Evolutionary conservation across 148 eudicot species (phyloP), one percentile per base, ranked within the genome.

Genomic region (Dysphania ambrosioides): DNA sequence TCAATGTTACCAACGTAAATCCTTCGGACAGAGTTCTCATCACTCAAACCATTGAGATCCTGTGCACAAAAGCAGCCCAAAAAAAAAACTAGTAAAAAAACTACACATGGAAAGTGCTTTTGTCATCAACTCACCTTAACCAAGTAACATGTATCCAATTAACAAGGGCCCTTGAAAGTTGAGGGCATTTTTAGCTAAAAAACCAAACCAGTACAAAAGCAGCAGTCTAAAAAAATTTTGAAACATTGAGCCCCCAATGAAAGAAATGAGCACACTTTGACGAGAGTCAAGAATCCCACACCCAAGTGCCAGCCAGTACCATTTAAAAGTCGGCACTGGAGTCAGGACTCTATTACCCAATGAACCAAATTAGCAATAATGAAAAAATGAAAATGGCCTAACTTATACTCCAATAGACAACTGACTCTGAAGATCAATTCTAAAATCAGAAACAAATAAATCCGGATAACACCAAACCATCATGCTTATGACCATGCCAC

Each of bases 1-100:
- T 93, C 98, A 66, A 93, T 89, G 82, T 93, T 93, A 51, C 98
- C 98, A 75, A 93, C 70, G 61, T 91, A 93, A 24, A 93, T 83
- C 77, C 92, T 86, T 83, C 87, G 79, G 61, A 88, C 98, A 71
- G 79, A 77, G 41, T 80, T 87, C 69, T 89, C 97, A 67, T 85
- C 90, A 41, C 15, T 79, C 27, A 61, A 58, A 53, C 75, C 42
- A 75, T 60, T 76, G 8, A 78, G 72, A 72, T 85, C 88, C 98
- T 93, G 85, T 75, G 75, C 66, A 76, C 61, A 47, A 44, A 75
- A 67, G 41, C 24, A 53, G n/a, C 55, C n/a, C 42, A 2, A 42
- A 36, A 23, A 49, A 16, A 8, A 61, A 26, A 56, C 35, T 27
- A n/a, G 2, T 53, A 15, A 29, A 2, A 19, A 23, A 10, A 3